Conservation (phyloP, 768 basidiomycete species). For the Pseudohyphozyma bogoriensis region DNA sequence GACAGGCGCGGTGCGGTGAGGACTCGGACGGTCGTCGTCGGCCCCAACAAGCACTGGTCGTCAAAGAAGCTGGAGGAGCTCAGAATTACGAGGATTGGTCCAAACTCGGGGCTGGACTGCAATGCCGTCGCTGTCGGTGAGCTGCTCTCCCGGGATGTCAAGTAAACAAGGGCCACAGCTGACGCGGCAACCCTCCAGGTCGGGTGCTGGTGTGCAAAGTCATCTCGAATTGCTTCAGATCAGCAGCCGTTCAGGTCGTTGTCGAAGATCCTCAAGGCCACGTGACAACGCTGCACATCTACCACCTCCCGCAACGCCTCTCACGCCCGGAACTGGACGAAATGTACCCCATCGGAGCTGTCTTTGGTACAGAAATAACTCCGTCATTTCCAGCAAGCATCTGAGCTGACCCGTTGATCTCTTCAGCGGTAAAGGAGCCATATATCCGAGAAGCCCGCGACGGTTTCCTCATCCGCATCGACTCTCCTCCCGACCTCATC, state of each 20-base stretch:
- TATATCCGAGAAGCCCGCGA: not conserved
- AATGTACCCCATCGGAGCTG: conserved; percentile 4
- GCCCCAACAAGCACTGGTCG: not conserved
- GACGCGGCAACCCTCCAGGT: not conserved
- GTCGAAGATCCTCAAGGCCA: conserved; percentile 3
- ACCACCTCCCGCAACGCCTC: not conserved
- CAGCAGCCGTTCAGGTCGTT: conserved; percentile 10
- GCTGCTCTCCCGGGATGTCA: not conserved
- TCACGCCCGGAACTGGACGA: not conserved
- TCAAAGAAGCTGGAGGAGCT: not conserved
- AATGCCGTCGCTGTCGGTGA: not conserved
- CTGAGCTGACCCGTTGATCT: not conserved
- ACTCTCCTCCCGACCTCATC: conserved; percentile 10
- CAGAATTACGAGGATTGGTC: too few relatives aligned
- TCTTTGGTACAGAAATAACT: conserved; percentile 6
- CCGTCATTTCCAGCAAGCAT: too few relatives aligned
- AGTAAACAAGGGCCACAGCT: not conserved
- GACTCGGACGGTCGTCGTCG: conserved; percentile 5
- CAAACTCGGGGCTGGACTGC: not conserved
- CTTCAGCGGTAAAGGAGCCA: conserved; percentile 18
- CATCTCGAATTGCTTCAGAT: not conserved
- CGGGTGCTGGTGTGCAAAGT: conserved; percentile 4
- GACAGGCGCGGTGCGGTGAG: not conserved
- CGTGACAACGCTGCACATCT: conserved; percentile 2
- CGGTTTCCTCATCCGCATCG: conserved; percentile 14